Conservation (phyloP, 1,284 basidiomycete genomes). For the Cutaneotrichosporon sp. region DNA sequence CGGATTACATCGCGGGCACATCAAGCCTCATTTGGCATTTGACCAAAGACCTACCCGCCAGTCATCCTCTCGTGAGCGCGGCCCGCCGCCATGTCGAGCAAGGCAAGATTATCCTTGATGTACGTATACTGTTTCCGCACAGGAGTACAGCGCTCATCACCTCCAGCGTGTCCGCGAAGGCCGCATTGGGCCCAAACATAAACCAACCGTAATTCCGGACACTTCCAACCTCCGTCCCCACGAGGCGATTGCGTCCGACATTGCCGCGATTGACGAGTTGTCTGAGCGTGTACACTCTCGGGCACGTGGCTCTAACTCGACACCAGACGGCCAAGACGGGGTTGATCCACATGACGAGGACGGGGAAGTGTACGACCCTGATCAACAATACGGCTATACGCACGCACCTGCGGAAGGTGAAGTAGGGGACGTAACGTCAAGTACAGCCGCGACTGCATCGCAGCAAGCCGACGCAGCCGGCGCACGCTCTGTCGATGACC, state of each 20-base stretch:
- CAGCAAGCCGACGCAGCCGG: no score
- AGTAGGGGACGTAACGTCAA: no score
- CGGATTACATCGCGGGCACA: neutral
- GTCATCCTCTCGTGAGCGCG: neutral
- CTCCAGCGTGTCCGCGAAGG: neutral
- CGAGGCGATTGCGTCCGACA: neutral
- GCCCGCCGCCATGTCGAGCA: neutral
- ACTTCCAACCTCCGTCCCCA: neutral
- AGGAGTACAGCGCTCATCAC: neutral
- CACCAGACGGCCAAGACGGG: neutral
- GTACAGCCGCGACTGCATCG: no score
- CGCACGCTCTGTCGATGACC: no score
- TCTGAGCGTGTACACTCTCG: neutral
- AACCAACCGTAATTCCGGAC: neutral
- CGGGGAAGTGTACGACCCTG: no score
- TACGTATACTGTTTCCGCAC: neutral
- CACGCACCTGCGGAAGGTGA: no score
- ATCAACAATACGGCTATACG: no score
- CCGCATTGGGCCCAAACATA: neutral
- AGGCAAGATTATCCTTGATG: slow-evolving; percentile 1
- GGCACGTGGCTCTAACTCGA: neutral
- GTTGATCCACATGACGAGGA: no score
- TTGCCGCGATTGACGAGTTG: neutral
- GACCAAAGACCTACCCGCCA: neutral
- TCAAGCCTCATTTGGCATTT: neutral